Percentiles rank a stretch among this genome's conserved stretches.
phyloP scores from a whole-genome alignment of 2,329 filamentous ascomycete genomes.

The Sarocladium strictum region DNA sequence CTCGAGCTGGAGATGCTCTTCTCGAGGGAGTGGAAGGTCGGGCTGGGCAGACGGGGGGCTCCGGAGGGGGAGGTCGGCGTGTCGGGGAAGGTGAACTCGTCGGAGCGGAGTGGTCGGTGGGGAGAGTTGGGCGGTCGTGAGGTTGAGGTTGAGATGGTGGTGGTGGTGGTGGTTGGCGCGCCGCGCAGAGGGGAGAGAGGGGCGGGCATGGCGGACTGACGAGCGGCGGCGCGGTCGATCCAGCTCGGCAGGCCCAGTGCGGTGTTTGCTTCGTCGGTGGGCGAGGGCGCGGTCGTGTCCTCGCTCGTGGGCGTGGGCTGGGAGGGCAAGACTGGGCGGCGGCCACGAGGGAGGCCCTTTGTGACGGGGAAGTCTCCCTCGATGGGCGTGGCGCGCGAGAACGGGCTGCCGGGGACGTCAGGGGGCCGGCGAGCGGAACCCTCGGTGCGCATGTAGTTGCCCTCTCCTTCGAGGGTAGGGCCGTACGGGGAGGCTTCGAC shows the following conservation, averaged over 20 bases:
- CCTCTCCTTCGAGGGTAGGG: constrained; percentile 15
- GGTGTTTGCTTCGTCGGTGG: background rate
- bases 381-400: constrained; percentile 14
- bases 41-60: constrained; percentile 28
- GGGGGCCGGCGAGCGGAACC: constrained; percentile 12
- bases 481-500: constrained; percentile 17
- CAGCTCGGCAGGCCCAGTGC: constrained; percentile 18
- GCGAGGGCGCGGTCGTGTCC: constrained; percentile 12
- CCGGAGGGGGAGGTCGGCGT: constrained; percentile 7
- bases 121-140: constrained; percentile 20
- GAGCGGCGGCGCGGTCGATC: constrained; percentile 22
- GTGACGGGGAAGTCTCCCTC: constrained; percentile 28
- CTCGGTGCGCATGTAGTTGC: constrained; percentile 16
- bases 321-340: constrained; percentile 15
- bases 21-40: constrained; percentile 29
- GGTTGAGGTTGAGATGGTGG: background rate
- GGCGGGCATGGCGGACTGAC: constrained; percentile 28
- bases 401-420: constrained; percentile 9
- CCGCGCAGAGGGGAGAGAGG: constrained; percentile 24
- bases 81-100: constrained; percentile 13
- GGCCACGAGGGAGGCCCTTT: constrained; percentile 29
- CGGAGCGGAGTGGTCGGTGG: constrained; percentile 11
- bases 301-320: constrained; percentile 10
- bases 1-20: constrained; percentile 26
- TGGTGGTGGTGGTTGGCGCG: constrained; percentile 12